These are phyloP conservation scores for Senna siamea DNA, from an alignment of 306 rosid species.

Conservation along the genomic window DNA sequence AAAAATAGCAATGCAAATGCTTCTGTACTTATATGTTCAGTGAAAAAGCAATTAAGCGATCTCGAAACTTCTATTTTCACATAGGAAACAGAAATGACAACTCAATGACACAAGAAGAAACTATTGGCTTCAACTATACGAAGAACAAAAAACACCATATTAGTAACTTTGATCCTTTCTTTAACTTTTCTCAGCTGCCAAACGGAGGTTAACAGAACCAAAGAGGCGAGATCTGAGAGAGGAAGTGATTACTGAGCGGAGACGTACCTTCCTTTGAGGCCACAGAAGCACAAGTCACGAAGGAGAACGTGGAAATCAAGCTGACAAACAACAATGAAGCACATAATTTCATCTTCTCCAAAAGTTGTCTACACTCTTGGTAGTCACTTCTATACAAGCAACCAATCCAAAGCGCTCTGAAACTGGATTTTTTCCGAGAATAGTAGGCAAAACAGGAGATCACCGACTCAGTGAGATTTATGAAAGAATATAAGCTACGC, in stretches of 20 bases:
- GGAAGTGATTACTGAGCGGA: constrained; percentile 32
- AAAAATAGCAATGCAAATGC: constrained; percentile 31
- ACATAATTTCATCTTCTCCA: constrained; percentile 59
- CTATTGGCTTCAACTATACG: not conserved
- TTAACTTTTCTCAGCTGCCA: constrained; percentile 30
- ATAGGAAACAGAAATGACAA: constrained; percentile 27
- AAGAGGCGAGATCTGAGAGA: constrained; percentile 64
- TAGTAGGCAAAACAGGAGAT: constrained; percentile 36
- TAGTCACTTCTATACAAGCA: constrained; percentile 17
- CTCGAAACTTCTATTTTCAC: constrained; percentile 35
- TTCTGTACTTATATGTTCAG: not conserved
- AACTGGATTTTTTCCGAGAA: constrained; percentile 30
- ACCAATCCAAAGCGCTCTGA: constrained; percentile 37
- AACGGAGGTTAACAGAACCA: constrained; percentile 37
- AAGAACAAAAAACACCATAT: constrained; percentile 12
- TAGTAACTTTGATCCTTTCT: constrained; percentile 32
- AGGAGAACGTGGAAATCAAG: constrained; percentile 55
- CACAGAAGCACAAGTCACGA: constrained; percentile 52
- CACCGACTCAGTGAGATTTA: constrained; percentile 31
- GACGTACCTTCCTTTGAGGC: constrained; percentile 74
- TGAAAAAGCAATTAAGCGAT: constrained; percentile 33
- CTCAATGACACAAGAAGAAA: too few relatives aligned
- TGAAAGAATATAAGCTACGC: constrained; percentile 29
- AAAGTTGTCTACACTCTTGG: constrained; percentile 9
- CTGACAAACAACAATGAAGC: constrained; percentile 59